Conservation (phyloP, 225 moss, liverwort and hornwort species). For the Rhytidiadelphus loreus region DNA sequence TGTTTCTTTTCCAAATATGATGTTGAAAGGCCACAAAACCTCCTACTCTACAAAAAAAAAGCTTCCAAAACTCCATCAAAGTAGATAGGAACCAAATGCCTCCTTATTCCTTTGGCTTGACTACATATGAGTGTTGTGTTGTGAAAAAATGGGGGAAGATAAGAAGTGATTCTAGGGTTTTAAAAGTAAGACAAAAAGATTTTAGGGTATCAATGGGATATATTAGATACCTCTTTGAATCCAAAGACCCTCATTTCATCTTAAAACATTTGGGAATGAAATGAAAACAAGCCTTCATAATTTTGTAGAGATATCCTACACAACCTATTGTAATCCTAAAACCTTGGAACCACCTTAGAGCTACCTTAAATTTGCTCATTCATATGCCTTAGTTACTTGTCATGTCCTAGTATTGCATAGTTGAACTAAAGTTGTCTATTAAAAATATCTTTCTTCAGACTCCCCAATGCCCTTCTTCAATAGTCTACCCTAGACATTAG, state of each 20-base stretch:
- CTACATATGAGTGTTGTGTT: neutral
- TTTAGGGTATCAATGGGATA: neutral
- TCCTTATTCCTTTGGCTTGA: neutral
- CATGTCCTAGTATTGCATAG: neutral
- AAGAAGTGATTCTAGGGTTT: neutral
- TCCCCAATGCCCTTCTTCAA: fast-evolving
- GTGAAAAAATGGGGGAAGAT: neutral
- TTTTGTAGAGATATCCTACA: neutral
- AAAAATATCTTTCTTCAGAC: neutral
- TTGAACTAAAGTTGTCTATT: neutral
- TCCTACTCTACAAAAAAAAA: no score
- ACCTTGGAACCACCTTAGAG: neutral
- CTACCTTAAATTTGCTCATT: no score
- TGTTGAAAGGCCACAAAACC: no score
- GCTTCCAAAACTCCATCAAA: no score
- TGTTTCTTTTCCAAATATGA: no score
- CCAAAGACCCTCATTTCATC: neutral
- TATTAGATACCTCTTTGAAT: neutral
- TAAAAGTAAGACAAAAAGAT: neutral
- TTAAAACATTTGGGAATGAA: neutral
- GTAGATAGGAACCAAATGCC: no score
- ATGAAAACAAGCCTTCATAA: neutral
- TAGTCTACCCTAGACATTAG: neutral
- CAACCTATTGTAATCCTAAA: neutral
- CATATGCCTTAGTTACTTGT: neutral